Base-by-base conservation (phyloP, 768 basidiomycete species). In the Trametes coccinea region DNA sequence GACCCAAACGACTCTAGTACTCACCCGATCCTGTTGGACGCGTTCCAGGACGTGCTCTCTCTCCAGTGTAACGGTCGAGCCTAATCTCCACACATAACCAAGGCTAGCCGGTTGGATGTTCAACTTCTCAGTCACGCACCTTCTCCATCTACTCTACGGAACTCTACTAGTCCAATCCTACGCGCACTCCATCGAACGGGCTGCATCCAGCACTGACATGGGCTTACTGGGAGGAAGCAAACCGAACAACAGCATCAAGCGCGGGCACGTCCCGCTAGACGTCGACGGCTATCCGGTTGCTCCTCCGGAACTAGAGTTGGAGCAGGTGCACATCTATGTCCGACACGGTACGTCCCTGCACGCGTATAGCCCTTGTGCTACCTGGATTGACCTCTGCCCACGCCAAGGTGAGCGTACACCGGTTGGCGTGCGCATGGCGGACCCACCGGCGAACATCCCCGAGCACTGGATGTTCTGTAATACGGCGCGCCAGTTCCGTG, bases 281-380 rank as follows among this genome's bases (percentile, higher is more conserved):
- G 84, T 85, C 0, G 78, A 85, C 27, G 73, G 74, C 7, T 92
- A 92, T 68, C 83, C 85, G 3, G 70, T 77, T 37, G 80, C 85
- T 0, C 89, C 89, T 2, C 59, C 72, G 2, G 80, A 75, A 29
- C 76, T 92, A 16, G 61, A 77, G 65, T 75, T 92, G 43, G 80
- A 87, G 69, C 90, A 91, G 70, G 88, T 92, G 10, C 87, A 92
- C 70, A 73, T 91, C 41, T 92, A 84, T 68, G 82, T 89, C 4
- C 79, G 90, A 29, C 90, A 92, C 71, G 90, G 90, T 89, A 58
- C 50, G 84, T 75, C 56, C 45, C n/a, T 10, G 10, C 43, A 44
- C 46, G 29, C 46, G 27, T n/a, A 27, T 22, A 22, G 22, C 22
- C 22, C 6, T 29, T 47, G 46, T 47, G 46, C 41, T 31, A 6